Percentiles rank a stretch among this genome's conserved stretches.
phyloP scores from a whole-genome alignment of 2,329 filamentous ascomycete species.

The Talaromyces sp. region DNA sequence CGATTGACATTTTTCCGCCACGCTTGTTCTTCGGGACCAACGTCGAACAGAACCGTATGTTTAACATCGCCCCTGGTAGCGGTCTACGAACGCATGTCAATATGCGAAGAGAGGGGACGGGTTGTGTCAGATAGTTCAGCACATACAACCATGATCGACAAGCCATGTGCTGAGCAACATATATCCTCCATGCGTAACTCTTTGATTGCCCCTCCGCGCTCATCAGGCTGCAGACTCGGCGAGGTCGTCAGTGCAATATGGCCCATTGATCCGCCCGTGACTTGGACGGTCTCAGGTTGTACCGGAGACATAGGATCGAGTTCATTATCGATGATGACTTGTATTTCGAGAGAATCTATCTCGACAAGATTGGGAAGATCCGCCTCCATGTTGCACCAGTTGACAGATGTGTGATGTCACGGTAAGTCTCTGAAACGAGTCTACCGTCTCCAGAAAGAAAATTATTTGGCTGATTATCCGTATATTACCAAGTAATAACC shows the following conservation, averaged over 20 bases:
- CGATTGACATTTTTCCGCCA: conserved; percentile 49
- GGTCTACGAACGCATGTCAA: conserved; percentile 30
- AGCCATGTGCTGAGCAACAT: conserved; percentile 51
- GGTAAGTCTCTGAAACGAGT: not conserved
- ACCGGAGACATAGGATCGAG: conserved; percentile 49
- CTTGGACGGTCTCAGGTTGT: conserved; percentile 38
- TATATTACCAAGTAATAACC: not conserved
- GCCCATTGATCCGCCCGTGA: conserved; percentile 37
- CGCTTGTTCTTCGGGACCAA: conserved; percentile 48
- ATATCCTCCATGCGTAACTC: conserved; percentile 48
- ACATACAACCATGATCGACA: conserved; percentile 48
- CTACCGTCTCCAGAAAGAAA: not conserved
- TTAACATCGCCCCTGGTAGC: conserved; percentile 40
- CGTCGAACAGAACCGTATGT: conserved; percentile 50
- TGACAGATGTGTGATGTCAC: not conserved
- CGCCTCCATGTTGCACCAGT: not conserved
- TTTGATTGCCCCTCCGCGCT: conserved; percentile 38
- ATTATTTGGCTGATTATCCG: not conserved
- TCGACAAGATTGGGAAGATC: conserved; percentile 24
- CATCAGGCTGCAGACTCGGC: conserved; percentile 20
- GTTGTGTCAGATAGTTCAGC: not conserved
- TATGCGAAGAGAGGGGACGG: not conserved
- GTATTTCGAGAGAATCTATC: conserved; percentile 45
- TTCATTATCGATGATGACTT: conserved; percentile 52
- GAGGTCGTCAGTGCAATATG: conserved; percentile 36